phyloP scores from a whole-genome alignment of 2,329 filamentous ascomycete species.

The Escovopsis sp. region DNA sequence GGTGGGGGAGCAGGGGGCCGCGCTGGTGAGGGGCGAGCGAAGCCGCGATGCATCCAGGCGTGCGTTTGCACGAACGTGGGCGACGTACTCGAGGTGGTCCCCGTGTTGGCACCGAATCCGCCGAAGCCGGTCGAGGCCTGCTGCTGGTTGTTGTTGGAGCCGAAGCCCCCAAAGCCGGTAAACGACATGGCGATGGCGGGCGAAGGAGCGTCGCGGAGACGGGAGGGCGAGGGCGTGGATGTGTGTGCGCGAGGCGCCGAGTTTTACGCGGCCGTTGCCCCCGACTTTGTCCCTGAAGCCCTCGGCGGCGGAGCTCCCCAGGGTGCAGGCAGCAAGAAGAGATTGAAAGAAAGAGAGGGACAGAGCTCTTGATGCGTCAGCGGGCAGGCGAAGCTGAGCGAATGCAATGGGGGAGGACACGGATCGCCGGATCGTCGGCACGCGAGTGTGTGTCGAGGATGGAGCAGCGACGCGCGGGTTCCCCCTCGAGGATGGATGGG shows the following conservation, averaged over 20 bases:
- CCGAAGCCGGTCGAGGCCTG: slow-evolving; percentile 33
- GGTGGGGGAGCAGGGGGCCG: too few relatives aligned
- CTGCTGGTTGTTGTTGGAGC: slow-evolving; percentile 31
- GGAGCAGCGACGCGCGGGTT: too few relatives aligned
- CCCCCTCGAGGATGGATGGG: too few relatives aligned
- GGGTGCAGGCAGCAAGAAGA: too few relatives aligned
- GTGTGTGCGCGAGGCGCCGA: slow-evolving; percentile 2
- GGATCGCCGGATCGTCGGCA: too few relatives aligned
- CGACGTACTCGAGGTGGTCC: slow-evolving; percentile 32
- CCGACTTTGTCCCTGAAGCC: too few relatives aligned
- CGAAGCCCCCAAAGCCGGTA: slow-evolving; percentile 40
- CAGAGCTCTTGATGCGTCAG: slow-evolving; percentile 1
- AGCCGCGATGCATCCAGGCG: too few relatives aligned
- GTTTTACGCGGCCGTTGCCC: slow-evolving; percentile 4
- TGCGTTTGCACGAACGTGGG: too few relatives aligned
- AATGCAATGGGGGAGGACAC: too few relatives aligned
- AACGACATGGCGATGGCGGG: slow-evolving; percentile 40
- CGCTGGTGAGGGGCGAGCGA: too few relatives aligned
- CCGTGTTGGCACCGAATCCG: slow-evolving; percentile 35
- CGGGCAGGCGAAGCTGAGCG: slow-evolving; percentile 1
- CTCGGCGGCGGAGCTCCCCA: neutral
- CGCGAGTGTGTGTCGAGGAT: too few relatives aligned
- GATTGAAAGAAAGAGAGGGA: slow-evolving; percentile 2
- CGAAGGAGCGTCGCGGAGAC: slow-evolving; percentile 9
- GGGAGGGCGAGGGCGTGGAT: slow-evolving; percentile 4